Conservation (phyloP, 495 filamentous ascomycete species). For the Hyaloscypha hepaticicola region DNA sequence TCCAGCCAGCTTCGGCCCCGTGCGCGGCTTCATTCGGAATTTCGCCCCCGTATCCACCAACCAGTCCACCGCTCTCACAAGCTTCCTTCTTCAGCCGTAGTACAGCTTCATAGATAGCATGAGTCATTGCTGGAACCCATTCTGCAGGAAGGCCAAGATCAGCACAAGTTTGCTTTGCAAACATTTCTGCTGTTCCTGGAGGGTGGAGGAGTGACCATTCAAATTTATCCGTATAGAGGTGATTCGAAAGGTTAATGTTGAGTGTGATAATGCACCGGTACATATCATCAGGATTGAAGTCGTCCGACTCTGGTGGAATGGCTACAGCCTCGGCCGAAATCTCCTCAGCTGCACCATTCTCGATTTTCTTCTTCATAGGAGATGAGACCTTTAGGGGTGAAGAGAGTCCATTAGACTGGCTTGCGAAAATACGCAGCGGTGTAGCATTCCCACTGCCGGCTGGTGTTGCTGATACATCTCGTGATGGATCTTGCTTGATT, state of each 20-base stretch:
- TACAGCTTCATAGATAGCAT: slow-evolving; percentile 96
- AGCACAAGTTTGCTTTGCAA: slow-evolving; percentile 87
- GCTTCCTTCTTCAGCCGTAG: slow-evolving; percentile 93
- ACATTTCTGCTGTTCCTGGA: slow-evolving; percentile 85
- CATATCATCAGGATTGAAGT: slow-evolving; percentile 82
- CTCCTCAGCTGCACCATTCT: slow-evolving; percentile 27
- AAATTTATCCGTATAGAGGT: slow-evolving; percentile 94
- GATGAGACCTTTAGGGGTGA: slow-evolving; percentile 21
- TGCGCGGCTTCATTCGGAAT: slow-evolving; percentile 88
- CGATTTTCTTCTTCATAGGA: too few relatives aligned
- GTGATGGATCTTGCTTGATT: slow-evolving; percentile 40
- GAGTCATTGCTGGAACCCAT: slow-evolving; percentile 91
- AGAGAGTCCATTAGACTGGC: slow-evolving; percentile 26
- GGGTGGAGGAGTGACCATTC: slow-evolving; percentile 97
- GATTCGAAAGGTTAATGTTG: slow-evolving; percentile 89
- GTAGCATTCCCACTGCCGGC: slow-evolving; percentile 47
- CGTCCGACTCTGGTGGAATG: slow-evolving; percentile 50
- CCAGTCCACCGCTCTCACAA: slow-evolving; percentile 80
- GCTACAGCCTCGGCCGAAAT: slow-evolving; percentile 53
- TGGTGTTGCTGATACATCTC: slow-evolving; percentile 54
- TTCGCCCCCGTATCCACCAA: slow-evolving; percentile 72
- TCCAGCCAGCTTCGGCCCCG: slow-evolving; percentile 80
- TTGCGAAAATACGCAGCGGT: slow-evolving; percentile 41
- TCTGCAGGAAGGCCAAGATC: slow-evolving; percentile 87
- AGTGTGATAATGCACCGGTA: slow-evolving; percentile 89